A percentile compares a stretch with the other conserved stretches of the same genome.
Conservation (phyloP, 768 basidiomycete genomes). For the Serendipita sp. region DNA sequence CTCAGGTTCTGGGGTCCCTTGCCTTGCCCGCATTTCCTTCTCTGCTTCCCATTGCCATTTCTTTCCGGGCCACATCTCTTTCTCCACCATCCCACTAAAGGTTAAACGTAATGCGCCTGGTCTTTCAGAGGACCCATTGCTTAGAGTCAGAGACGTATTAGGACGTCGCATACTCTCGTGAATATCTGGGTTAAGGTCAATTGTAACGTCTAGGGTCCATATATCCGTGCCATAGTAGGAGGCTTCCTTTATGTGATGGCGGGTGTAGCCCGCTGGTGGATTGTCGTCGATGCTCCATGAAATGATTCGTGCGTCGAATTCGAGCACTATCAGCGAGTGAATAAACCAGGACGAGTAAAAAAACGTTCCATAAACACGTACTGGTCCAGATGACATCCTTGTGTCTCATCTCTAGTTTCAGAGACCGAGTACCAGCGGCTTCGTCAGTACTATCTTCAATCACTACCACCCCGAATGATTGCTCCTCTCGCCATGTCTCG, state of each 20-base stretch:
- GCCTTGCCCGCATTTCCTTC: conserved; percentile 29
- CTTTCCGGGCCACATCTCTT: conserved; percentile 72
- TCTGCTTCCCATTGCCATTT: conserved; percentile 20
- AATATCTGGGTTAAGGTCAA: conserved; percentile 30
- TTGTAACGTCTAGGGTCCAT: conserved; percentile 56
- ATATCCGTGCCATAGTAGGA: conserved; percentile 66
- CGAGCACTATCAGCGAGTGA: conserved; percentile 36
- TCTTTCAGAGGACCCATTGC: conserved; percentile 9
- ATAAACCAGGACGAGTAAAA: no score
- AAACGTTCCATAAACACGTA: conserved; percentile 15
- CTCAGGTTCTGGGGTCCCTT: not conserved
- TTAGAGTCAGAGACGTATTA: conserved; percentile 13
- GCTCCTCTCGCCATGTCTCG: not conserved
- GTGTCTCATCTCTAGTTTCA: conserved; percentile 57
- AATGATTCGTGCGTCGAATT: conserved; percentile 81
- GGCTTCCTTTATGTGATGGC: conserved; percentile 85
- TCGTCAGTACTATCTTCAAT: conserved; percentile 39
- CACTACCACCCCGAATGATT: conserved; percentile 29
- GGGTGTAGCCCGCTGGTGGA: conserved; percentile 54
- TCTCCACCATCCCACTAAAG: conserved; percentile 71
- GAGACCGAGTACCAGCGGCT: conserved; percentile 42
- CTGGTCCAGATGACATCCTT: conserved; percentile 80
- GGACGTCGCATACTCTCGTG: conserved; percentile 9
- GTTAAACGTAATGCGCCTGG: conserved; percentile 35
- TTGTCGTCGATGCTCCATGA: conserved; percentile 67